phyloP scores from a whole-genome alignment of 2,329 filamentous ascomycete species.

The Sarocladium kiliense region DNA sequence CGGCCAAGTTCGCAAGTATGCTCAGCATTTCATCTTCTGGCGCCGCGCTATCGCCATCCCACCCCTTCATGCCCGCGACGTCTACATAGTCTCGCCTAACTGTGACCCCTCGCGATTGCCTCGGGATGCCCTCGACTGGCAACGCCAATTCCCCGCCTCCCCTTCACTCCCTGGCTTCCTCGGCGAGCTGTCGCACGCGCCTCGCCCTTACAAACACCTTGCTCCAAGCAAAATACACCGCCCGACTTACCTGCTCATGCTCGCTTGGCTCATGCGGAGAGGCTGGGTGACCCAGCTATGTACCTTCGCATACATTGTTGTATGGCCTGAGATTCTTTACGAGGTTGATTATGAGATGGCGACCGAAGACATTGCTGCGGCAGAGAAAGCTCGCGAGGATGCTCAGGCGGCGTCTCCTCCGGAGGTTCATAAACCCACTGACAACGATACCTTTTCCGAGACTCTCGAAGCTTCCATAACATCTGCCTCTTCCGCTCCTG shows the following conservation, averaged over 20 bases:
- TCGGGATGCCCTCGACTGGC: constrained; percentile 66
- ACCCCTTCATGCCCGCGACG: constrained; percentile 82
- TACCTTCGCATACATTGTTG: constrained; percentile 84
- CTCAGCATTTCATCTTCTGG: constrained; percentile 94
- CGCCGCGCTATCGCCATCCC: constrained; percentile 86
- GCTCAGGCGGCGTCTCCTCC: constrained; percentile 4
- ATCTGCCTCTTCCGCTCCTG: constrained; percentile 8
- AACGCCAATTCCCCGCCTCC: constrained; percentile 73
- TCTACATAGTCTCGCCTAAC: constrained; percentile 88
- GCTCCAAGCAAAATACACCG: constrained; percentile 86
- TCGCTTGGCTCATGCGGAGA: constrained; percentile 88
- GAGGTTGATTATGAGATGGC: constrained; percentile 70
- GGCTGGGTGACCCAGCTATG: constrained; percentile 93
- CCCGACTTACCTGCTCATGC: constrained; percentile 79
- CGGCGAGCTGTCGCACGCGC: constrained; percentile 72
- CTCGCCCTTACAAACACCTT: constrained; percentile 75
- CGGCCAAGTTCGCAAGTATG: constrained; percentile 77
- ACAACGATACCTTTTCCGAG: constrained; percentile 9
- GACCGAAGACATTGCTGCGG: constrained; percentile 52
- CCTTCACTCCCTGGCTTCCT: constrained; percentile 83
- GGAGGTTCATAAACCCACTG: constrained; percentile 9
- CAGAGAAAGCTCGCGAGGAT: constrained; percentile 15
- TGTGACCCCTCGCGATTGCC: constrained; percentile 71
- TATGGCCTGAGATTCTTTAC: constrained; percentile 76
- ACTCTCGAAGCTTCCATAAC: constrained; percentile 10